Evolutionary conservation across 306 rosid genomes (phyloP), one percentile per base, ranked within the genome.

Genomic region (Vigna trinervia): DNA sequence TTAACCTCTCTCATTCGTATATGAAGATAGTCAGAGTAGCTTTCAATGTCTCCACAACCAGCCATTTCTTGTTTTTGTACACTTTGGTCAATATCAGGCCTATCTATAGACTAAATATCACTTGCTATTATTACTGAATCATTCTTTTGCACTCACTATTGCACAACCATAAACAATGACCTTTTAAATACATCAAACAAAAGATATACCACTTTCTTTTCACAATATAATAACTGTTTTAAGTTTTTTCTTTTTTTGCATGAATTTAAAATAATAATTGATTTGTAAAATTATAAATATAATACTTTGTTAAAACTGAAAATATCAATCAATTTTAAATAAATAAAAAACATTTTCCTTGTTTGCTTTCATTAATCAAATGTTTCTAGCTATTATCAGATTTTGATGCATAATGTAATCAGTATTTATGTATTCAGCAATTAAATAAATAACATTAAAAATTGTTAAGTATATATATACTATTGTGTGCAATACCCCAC

Each of bases 401-500:
- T 54, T 54, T 54, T 20, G 1, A 54, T 12, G 19, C 13, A 45
- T 2, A 12, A 12, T 10, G 3, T 45, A 45, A 12, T 45, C 23
- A 17, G 3, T 12, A 51, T 15, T 17, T 52, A 52, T 52, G 12
- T 15, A 51, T 52, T n/a, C 5, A 52, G 2, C 12, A 52, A 9
- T n/a, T 3, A 50, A 7, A 52, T 17, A 17, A 52, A 52, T 2
- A 52, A 51, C 1, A 48, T 48, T 17, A 39, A 2, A 20, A 39
- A 1, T 39, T 39, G 1, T 7, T 17, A 7, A 6, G 43, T 38
- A 36, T 4, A 4, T 30, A 6, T 38, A 38, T 38, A 38, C 7
- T 5, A 39, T 9, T 39, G 3, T 39, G 34, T 30, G 34, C 34
- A 30, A 53, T 76, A 62, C 85, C 74, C 52, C 39, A 20, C 81